phyloP scores from a whole-genome alignment of 2,329 filamentous ascomycete species.

The Talaromyces pinophilus region DNA sequence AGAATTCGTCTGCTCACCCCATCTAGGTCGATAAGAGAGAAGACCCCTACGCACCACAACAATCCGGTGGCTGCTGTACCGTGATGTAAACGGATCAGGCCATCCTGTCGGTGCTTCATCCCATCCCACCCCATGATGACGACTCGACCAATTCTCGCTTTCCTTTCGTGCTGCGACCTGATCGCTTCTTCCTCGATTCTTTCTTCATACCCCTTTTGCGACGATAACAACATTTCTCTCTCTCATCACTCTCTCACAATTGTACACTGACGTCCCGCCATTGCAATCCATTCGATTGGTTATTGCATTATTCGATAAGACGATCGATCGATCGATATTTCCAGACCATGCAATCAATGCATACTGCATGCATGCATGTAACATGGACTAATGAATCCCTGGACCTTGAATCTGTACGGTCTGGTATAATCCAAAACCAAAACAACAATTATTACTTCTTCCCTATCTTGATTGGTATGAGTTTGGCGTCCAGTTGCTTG shows the following conservation, averaged over 20 bases:
- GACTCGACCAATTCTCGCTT: conserved; percentile 20
- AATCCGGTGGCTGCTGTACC: conserved; percentile 87
- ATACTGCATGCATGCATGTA: conserved; percentile 7
- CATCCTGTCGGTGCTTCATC: not conserved
- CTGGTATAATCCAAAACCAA: conserved; percentile 2
- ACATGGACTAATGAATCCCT: conserved; percentile 14
- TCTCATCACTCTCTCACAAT: conserved; percentile 11
- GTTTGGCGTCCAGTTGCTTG: conserved; percentile 5
- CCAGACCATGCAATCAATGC: conserved; percentile 1
- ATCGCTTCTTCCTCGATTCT: conserved; percentile 18
- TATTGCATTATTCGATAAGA: conserved; percentile 20
- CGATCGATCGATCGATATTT: conserved; percentile 16
- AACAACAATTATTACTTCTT: conserved; percentile 12
- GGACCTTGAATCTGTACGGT: conserved; percentile 1
- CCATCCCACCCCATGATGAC: not conserved
- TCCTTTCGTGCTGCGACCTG: conserved; percentile 13
- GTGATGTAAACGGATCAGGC: conserved; percentile 71
- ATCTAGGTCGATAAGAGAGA: conserved; percentile 82
- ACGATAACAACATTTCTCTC: conserved; percentile 18
- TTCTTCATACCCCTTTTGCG: conserved; percentile 21
- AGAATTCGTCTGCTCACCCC: conserved; percentile 7
- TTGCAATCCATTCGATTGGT: conserved; percentile 23
- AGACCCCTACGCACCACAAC: conserved; percentile 97
- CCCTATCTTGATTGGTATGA: conserved; percentile 15
- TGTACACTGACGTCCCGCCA: conserved; percentile 20